Conservation (phyloP, 352 stramenopile species). For the Pythium rishiriense region DNA sequence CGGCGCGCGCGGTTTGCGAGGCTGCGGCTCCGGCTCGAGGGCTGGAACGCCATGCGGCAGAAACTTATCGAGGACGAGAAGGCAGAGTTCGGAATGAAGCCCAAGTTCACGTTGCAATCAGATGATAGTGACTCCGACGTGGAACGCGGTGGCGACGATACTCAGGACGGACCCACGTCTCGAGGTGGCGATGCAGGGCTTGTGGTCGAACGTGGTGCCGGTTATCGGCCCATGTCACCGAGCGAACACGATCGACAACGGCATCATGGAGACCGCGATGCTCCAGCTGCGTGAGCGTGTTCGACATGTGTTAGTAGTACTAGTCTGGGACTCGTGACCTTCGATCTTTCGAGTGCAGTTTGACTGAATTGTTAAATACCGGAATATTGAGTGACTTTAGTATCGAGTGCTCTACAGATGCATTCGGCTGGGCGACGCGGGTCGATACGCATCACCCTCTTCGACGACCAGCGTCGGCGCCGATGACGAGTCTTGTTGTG, state of each 20-base stretch:
- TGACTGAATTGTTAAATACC: not conserved
- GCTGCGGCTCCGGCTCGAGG: constrained; percentile 13
- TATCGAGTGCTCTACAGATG: constrained; percentile 29
- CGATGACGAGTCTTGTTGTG: not conserved
- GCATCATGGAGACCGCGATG: not conserved
- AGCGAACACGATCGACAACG: constrained; percentile 23
- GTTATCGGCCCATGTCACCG: constrained; percentile 16
- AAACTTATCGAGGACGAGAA: constrained; percentile 25
- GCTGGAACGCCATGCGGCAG: constrained; percentile 21
- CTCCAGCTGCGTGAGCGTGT: not conserved
- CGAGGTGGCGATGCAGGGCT: constrained; percentile 7
- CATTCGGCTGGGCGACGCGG: constrained; percentile 45
- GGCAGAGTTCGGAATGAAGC: not conserved
- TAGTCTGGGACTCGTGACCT: not conserved
- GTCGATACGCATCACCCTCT: constrained; percentile 44
- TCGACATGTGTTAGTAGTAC: not conserved
- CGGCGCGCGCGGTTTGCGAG: constrained; percentile 17
- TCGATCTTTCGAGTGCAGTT: not conserved
- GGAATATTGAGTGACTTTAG: not conserved
- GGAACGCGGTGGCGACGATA: not conserved
- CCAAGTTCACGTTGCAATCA: constrained; percentile 9
- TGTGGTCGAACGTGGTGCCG: constrained; percentile 15
- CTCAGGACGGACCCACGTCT: too few species aligned
- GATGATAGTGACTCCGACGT: not conserved
- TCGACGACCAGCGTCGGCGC: constrained; percentile 34